phyloP scores from a whole-genome alignment of 2,329 filamentous ascomycete genomes.

The Cladophialophora bantiana region DNA sequence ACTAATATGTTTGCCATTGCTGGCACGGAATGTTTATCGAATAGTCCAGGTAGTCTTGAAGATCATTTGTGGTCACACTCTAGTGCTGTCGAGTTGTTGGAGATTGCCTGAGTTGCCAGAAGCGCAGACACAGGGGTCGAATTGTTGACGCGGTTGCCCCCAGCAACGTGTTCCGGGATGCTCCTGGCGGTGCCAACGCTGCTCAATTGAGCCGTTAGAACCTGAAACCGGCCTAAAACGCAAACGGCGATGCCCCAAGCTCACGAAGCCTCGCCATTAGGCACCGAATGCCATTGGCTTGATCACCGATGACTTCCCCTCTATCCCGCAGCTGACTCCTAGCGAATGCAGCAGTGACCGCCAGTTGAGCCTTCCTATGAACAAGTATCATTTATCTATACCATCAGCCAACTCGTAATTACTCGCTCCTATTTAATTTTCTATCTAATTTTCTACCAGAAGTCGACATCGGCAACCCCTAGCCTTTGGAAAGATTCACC shows the following conservation, averaged over 20 bases:
- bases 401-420: conserved; percentile 5
- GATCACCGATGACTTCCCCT: conserved; percentile 14
- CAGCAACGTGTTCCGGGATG: conserved; percentile 19
- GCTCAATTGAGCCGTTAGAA: conserved; percentile 10
- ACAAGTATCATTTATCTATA: conserved; percentile 20
- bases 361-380: conserved; percentile 27
- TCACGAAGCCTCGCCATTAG: conserved; percentile 21
- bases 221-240: conserved; percentile 24
- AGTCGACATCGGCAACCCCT: not conserved
- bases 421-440: conserved; percentile 1
- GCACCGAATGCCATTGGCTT: conserved; percentile 24
- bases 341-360: conserved; percentile 30
- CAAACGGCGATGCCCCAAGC: conserved; percentile 24
- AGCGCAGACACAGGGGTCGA: not conserved
- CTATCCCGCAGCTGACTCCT: conserved; percentile 27
- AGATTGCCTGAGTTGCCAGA: not conserved
- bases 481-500: conserved; percentile 44
- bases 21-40: conserved; percentile 21
- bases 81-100: not conserved
- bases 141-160: conserved; percentile 45
- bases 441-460: conserved; percentile 11
- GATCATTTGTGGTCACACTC: conserved; percentile 10
- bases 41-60: conserved; percentile 23
- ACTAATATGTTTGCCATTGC: conserved; percentile 68
- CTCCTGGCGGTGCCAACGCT: conserved; percentile 6